phyloP scores from a whole-genome alignment of 345 rosid genomes.

The Microcos paniculata region DNA sequence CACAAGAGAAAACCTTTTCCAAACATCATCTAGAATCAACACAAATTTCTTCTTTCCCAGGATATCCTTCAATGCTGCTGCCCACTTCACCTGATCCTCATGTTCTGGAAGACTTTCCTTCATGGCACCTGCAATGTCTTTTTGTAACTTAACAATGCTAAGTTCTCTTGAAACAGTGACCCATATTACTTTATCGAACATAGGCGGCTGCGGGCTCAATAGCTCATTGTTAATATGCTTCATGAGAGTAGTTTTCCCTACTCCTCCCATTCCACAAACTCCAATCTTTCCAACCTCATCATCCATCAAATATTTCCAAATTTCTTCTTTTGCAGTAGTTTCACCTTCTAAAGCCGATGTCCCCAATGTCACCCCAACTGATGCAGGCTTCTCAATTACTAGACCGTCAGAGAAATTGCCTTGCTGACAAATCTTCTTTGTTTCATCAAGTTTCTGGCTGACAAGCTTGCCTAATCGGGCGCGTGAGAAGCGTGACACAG shows the following conservation, averaged over 20 bases:
- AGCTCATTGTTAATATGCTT: slow-evolving; percentile 9
- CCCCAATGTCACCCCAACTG: background rate
- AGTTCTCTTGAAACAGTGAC: background rate
- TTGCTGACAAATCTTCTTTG: background rate
- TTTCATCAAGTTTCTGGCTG: background rate
- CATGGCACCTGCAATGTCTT: slow-evolving; percentile 6
- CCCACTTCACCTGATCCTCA: background rate
- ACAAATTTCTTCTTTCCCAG: background rate
- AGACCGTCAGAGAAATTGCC: background rate
- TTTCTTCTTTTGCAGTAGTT: background rate
- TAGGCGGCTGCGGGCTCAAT: background rate
- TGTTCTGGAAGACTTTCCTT: background rate
- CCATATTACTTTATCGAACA: slow-evolving; percentile 16
- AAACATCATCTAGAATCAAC: slow-evolving; percentile 29
- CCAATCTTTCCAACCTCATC: background rate
- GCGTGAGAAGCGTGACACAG: background rate
- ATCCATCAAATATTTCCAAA: slow-evolving; percentile 10
- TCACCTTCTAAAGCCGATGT: background rate
- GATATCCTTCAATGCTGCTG: background rate
- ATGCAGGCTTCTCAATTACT: background rate
- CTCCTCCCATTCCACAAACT: slow-evolving; percentile 19
- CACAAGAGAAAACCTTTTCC: background rate
- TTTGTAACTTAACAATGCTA: slow-evolving; percentile 2
- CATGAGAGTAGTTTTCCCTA: slow-evolving; percentile 10
- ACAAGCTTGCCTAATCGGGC: background rate